Conservation (phyloP, 306 rosid genomes). For the Rubus parviflorus region DNA sequence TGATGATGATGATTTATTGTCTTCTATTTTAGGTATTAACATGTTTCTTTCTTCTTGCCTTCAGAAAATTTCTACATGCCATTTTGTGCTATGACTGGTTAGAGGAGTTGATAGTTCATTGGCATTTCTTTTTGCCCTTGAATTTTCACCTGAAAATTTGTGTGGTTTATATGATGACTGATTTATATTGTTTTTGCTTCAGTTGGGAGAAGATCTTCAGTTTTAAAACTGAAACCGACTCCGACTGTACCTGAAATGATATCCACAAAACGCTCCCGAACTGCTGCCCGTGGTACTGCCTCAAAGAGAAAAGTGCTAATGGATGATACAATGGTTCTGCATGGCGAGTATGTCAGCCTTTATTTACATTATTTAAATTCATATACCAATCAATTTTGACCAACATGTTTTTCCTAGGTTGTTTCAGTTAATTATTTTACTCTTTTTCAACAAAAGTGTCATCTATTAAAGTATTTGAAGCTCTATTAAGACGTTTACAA, state of each 20-base stretch:
- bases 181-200: slow-evolving; percentile 38
- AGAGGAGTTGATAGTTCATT: slow-evolving; percentile 14
- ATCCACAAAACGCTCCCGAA: slow-evolving; percentile 55
- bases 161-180: slow-evolving; percentile 22
- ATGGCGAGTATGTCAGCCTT: slow-evolving; percentile 89
- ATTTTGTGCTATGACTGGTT: slow-evolving; percentile 6
- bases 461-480: not conserved
- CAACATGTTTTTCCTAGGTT: not conserved
- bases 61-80: slow-evolving; percentile 6
- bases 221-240: slow-evolving; percentile 77
- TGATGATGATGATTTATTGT: slow-evolving; percentile 91
- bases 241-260: slow-evolving; percentile 59
- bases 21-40: slow-evolving; percentile 87
- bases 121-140: not conserved
- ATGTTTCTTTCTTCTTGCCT: slow-evolving; percentile 17
- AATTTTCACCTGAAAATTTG: not conserved
- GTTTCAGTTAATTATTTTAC: not conserved
- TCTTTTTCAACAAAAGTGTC: not conserved
- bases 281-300: slow-evolving; percentile 55
- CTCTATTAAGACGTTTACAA: not conserved
- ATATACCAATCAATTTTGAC: not conserved
- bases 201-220: slow-evolving; percentile 91
- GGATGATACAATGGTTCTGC: slow-evolving; percentile 96
- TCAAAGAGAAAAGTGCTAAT: slow-evolving; percentile 88
- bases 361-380: slow-evolving; percentile 18